Base-by-base conservation (phyloP, 768 basidiomycete genomes). In the Mycena rosella region DNA sequence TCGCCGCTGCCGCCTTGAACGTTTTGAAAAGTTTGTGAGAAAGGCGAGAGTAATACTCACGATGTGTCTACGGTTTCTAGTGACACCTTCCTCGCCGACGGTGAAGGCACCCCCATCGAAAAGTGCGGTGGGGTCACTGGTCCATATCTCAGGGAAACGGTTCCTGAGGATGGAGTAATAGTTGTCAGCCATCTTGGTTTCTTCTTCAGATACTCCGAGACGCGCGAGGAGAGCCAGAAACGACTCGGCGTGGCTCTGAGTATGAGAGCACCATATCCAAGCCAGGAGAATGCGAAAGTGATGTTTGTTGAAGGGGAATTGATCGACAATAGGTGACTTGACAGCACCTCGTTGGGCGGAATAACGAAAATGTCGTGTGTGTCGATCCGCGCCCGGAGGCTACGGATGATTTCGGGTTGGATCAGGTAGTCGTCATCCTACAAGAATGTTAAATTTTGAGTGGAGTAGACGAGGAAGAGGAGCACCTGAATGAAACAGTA, bases 361-460 rank as follows among this genome's bases (percentile, higher is more conserved):
- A 89, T 82, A 17, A 91, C 79, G 72, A 88, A 83, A 36, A 91
- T 84, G 14, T 78, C 76, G 14, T 75, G 67, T 1, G 67, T 58
- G 20, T 70, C 56, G 14, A 86, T 77, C 52, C 84, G 81, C 34
- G 78, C 66, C 6, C 83, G 82, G n/a, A 91, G 79, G 0, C 85
- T 74, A 36, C 79, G 79, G 63, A 91, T 84, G 34, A 89, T 80
- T 68, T 89, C 86, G 10, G 91, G 87, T 32, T 80, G 75, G 53
- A 92, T 74, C 24, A 91, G 79, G 73, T 87, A 91, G 75, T 91
- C 91, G 72, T 92, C 91, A 72, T 92, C 91, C 90, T 91, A 65
- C 14, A 32, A 44, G 56, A 52, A 8, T 10, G 20, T 34, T 20
- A 52, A 17, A 11, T 3, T 27, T 29, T 51, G 8, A 10, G 10